A percentile compares a stretch with the other conserved stretches of the same genome.
These are phyloP conservation scores for Penicillium waksmanii DNA, from an alignment of 495 filamentous ascomycete genomes.

Conservation along the genomic window DNA sequence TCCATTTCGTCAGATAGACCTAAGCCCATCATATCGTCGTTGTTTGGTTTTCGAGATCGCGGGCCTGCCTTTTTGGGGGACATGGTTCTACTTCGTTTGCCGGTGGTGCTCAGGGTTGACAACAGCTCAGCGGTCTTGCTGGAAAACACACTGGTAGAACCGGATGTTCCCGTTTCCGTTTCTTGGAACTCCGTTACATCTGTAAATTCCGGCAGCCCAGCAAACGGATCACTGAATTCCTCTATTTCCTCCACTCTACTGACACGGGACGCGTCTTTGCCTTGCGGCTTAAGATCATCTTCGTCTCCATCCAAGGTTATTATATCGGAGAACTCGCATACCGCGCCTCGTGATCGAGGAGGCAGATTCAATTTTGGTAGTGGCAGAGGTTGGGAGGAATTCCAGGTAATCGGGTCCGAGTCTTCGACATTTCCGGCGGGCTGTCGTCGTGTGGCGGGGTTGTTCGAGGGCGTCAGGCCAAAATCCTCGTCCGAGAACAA, in stretches of 20 bases:
- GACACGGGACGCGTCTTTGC: neutral
- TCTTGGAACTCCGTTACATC: conserved; percentile 27
- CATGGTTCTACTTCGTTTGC: conserved; percentile 7
- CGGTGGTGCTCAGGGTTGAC: conserved; percentile 30
- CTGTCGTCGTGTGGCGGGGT: conserved; percentile 16
- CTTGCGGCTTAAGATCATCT: conserved; percentile 22
- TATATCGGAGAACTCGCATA: conserved; percentile 15
- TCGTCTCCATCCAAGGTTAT: conserved; percentile 48
- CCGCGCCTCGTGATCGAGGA: conserved; percentile 6
- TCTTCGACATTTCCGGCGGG: conserved; percentile 30
- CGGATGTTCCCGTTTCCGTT: conserved; percentile 6
- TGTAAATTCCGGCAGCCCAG: conserved; percentile 31
- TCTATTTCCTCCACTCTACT: conserved; percentile 37
- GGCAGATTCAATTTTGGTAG: conserved; percentile 11
- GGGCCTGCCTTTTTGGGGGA: conserved; percentile 9
- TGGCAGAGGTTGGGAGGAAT: conserved; percentile 47
- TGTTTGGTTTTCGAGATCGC: conserved; percentile 9
- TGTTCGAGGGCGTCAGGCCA: conserved; percentile 25
- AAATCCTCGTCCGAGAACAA: conserved; percentile 45
- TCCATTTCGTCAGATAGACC: conserved; percentile 29
- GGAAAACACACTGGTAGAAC: conserved; percentile 31
- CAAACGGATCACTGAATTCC: conserved; percentile 44
- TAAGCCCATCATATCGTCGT: conserved; percentile 1
- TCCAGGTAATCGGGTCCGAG: conserved; percentile 58
- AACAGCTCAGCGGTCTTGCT: conserved; percentile 46